Evolutionary conservation across 2,329 filamentous ascomycete species (phyloP), one percentile per base, ranked within the genome.

Genomic region (Berkeleyomyces rouxiae): DNA sequence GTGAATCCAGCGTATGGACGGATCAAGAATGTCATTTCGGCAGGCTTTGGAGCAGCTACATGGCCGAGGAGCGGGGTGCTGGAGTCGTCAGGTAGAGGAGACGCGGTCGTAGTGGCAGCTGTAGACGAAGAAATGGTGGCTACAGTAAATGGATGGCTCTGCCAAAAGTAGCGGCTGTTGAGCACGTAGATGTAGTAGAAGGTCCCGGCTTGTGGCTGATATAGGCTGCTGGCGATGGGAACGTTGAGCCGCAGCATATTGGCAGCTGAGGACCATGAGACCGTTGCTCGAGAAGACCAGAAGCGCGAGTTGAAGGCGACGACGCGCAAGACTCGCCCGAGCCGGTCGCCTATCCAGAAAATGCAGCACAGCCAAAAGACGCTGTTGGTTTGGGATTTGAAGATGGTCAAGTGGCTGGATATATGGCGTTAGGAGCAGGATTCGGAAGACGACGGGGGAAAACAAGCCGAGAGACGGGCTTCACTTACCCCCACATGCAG

Each of bases 351-450:
- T 0, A 73, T 59, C 81, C 80, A 83, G 37, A 82, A 72, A 9
- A 70, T 69, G 2, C 75, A 70, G 2, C 77, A 77, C 0, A 76
- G 70, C 75, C 78, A 82, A 63, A 76, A 82, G 57, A 74, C 70
- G 23, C 75, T 75, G 4, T 72, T 68, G 49, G n/a, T 23, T 7
- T 36, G 49, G 33, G 5, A 1, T 37, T 55, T 55, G 64, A 81
- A 81, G 31, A 82, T 79, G n/a, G 80, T 72, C 63, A 81, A 71
- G 66, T 84, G 72, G 62, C 78, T 72, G 67, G 67, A 4, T n/a
- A 61, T 7, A 7, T 6, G 2, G 11, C 23, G 7, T 9, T 13
- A 67, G 71, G 5, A 70, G 70, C 36, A 61, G 70, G 68, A 3
- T 40, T 3, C 16, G 46, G 53, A 7, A 31, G 9, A 36, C 7